phyloP scores from a whole-genome alignment of 768 basidiomycete genomes.

The Zangia roseola region DNA sequence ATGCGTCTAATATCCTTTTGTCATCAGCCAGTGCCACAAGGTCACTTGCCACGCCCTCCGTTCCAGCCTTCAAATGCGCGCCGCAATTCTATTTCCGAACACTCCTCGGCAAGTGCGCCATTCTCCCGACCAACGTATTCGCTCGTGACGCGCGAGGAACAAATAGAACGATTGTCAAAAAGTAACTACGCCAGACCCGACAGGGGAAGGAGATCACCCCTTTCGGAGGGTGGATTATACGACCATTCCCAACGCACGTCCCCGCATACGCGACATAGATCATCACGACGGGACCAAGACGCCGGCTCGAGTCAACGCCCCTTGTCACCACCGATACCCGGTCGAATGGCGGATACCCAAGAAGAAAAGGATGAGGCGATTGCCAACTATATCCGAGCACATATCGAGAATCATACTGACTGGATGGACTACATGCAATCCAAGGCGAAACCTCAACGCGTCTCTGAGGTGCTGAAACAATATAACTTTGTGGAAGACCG shows the following conservation, averaged over 20 bases:
- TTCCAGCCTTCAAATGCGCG: constrained; percentile 4
- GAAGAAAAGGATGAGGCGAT: constrained; percentile 44
- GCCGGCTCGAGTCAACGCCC: constrained; percentile 2
- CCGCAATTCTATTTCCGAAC: constrained; percentile 23
- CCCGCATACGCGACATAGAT: constrained; percentile 2
- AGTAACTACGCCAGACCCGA: constrained; percentile 15
- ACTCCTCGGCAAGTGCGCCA: constrained; percentile 3
- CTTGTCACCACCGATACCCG: constrained; percentile 25
- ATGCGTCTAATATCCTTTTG: constrained; percentile 6
- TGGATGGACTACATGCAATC: constrained; percentile 49
- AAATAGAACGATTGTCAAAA: constrained; percentile 27
- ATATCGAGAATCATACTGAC: constrained; percentile 43
- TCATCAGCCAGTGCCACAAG: constrained; percentile 25
- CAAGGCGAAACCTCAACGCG: constrained; percentile 39
- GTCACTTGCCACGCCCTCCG: constrained; percentile 27
- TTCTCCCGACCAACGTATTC: constrained; percentile 6
- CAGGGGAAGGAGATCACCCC: constrained; percentile 10
- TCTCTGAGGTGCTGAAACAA: constrained; percentile 44
- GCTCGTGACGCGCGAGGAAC: constrained; percentile 26
- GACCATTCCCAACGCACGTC: constrained; percentile 16
- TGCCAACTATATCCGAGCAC: constrained; percentile 40
- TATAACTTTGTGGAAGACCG: constrained; percentile 53
- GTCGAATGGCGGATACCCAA: constrained; percentile 32
- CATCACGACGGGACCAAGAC: background rate
- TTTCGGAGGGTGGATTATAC: constrained; percentile 19